Evolutionary conservation across 2,329 filamentous ascomycete species (phyloP).

Genomic region (Colletotrichum sp.): DNA sequence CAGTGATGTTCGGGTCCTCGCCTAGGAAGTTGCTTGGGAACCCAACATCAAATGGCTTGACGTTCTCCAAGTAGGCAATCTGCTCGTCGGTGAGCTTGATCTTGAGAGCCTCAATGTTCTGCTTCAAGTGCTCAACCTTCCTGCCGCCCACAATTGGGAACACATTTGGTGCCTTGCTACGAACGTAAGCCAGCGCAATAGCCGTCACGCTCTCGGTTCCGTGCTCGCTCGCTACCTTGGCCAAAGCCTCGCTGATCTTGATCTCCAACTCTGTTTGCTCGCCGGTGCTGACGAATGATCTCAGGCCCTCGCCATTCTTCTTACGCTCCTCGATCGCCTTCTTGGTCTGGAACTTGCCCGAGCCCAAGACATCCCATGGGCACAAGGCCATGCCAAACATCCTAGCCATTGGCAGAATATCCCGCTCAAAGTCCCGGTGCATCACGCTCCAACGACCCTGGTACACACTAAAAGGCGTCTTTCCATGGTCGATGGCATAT

Average conservation of each 20-base stretch:
- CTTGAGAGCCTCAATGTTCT: conserved; percentile 61
- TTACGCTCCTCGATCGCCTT: conserved; percentile 35
- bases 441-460: conserved; percentile 42
- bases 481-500: conserved; percentile 38
- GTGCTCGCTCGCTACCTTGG: conserved; percentile 62
- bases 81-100: conserved; percentile 56
- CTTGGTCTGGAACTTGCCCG: conserved; percentile 52
- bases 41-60: conserved; percentile 58
- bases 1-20: conserved; percentile 25
- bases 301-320: conserved; percentile 43
- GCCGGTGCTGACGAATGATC: conserved; percentile 25
- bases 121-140: conserved; percentile 55
- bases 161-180: conserved; percentile 56
- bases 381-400: conserved; percentile 54
- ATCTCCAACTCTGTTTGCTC: conserved; percentile 51
- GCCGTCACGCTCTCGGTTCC: conserved; percentile 62
- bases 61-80: conserved; percentile 57
- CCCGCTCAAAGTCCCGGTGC: conserved; percentile 41
- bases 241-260: conserved; percentile 62
- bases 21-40: conserved; percentile 55
- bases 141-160: conserved; percentile 59
- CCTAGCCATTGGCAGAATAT: conserved; percentile 46
- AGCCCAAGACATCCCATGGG: conserved; percentile 67
- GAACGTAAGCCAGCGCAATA: conserved; percentile 59
- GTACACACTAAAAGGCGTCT: conserved; percentile 42